phyloP scores from a whole-genome alignment of 805 yeast genomes.

The Sugiyamaella boreocaroliniensis region DNA sequence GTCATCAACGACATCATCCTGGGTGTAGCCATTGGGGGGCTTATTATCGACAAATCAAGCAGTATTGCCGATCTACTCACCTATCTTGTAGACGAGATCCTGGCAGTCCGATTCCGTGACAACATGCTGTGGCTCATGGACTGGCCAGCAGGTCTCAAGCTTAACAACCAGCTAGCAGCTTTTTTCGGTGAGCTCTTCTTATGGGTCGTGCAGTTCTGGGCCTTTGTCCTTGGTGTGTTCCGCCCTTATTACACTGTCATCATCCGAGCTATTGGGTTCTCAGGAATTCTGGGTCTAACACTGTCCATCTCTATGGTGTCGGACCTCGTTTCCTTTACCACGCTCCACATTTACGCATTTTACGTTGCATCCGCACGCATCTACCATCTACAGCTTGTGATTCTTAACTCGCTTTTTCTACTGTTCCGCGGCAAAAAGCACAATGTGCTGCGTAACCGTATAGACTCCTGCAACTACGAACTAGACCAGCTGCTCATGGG shows the following conservation, averaged over 20 bases:
- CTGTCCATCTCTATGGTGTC: constrained; percentile 58
- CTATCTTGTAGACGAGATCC: constrained; percentile 33
- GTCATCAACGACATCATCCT: constrained; percentile 73
- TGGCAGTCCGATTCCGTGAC: constrained; percentile 42
- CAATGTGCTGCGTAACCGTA: constrained; percentile 75
- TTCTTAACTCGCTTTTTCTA: constrained; percentile 67
- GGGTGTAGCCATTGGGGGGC: constrained; percentile 55
- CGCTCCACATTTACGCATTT: constrained; percentile 70
- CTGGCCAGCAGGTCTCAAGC: constrained; percentile 90
- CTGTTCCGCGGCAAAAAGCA: constrained; percentile 85
- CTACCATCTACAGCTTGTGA: constrained; percentile 65
- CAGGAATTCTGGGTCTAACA: constrained; percentile 57
- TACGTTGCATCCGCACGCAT: constrained; percentile 73
- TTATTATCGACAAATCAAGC: constrained; percentile 37
- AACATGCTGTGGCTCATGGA: constrained; percentile 69
- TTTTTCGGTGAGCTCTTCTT: constrained; percentile 81
- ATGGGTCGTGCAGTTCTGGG: constrained; percentile 78
- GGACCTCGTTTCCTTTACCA: constrained; percentile 56
- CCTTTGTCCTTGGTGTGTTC: constrained; percentile 17
- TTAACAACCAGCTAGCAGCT: constrained; percentile 75
- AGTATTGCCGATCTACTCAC: constrained; percentile 21
- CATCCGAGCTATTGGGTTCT: constrained; percentile 32
- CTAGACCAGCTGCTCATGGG: constrained; percentile 84
- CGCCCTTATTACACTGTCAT: constrained; percentile 30
- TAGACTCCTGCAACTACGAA: constrained; percentile 78